Percentiles rank a stretch among this genome's conserved stretches.
Evolutionary conservation across 306 rosid genomes (phyloP).

Genomic region (Corylus avellana): DNA sequence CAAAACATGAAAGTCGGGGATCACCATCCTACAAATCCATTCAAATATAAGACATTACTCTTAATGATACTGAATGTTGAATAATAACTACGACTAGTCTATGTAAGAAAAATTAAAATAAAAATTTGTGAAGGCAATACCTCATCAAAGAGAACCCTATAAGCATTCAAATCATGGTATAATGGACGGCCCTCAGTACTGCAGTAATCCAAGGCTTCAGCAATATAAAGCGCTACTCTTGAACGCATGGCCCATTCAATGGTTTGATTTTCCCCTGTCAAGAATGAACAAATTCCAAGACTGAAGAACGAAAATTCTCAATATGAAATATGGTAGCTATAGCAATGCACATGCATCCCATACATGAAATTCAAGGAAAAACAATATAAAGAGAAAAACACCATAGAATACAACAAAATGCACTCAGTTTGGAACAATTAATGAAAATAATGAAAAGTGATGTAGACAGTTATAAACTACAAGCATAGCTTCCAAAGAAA

Average conservation of each 20-base stretch:
- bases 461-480: neutral
- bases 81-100: neutral
- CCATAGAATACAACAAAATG: neutral
- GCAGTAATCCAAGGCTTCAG: constrained; percentile 89
- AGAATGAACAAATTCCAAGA: constrained; percentile 25
- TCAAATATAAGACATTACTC: constrained; percentile 21
- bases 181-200: constrained; percentile 79
- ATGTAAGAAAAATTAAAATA: neutral
- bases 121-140: constrained; percentile 30
- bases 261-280: constrained; percentile 91
- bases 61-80: neutral
- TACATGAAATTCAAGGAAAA: neutral
- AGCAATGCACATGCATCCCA: neutral
- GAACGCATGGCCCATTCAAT: constrained; percentile 98
- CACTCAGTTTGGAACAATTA: neutral
- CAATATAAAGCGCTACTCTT: constrained; percentile 81
- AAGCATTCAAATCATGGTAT: constrained; percentile 96
- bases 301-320: constrained; percentile 16
- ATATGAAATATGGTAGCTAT: neutral
- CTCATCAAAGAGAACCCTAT: constrained; percentile 93
- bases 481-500: neutral
- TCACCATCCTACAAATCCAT: constrained; percentile 71
- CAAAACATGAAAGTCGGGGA: constrained; percentile 97
- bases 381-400: neutral
- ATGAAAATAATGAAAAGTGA: neutral